A percentile compares a stretch with the other conserved stretches of the same genome.
Evolutionary conservation across 371 early-diverging fungal species (phyloP).

Genomic region (Mucor racemosus): DNA sequence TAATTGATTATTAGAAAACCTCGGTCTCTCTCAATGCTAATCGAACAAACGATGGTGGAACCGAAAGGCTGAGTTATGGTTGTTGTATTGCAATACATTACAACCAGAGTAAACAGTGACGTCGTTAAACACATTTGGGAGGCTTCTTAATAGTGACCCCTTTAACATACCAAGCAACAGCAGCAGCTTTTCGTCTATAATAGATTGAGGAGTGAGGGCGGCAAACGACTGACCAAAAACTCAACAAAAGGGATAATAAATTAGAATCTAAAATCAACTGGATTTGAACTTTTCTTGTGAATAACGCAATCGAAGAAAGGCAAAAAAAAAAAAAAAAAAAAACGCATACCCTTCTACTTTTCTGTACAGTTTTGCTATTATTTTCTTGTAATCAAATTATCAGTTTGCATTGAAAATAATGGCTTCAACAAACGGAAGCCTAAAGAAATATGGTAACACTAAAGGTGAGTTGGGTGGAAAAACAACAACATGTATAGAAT

Average conservation of each 20-base stretch:
- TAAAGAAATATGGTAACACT: slow-evolving; percentile 20
- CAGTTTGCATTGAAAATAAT: slow-evolving; percentile 3
- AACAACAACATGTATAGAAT: neutral
- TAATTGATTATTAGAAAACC: too few relatives aligned
- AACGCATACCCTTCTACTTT: neutral
- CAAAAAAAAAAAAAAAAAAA: neutral
- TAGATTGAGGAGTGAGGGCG: neutral
- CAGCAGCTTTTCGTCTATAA: neutral
- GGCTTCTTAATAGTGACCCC: slow-evolving; percentile 1
- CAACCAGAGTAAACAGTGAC: slow-evolving; percentile 1
- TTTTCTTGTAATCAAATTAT: neutral
- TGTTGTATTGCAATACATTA: too few relatives aligned
- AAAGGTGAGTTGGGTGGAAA: slow-evolving; percentile 15
- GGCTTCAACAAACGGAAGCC: slow-evolving; percentile 17
- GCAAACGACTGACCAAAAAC: neutral
- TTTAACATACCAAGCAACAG: slow-evolving; percentile 8
- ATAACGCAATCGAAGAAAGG: neutral
- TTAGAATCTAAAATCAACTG: neutral
- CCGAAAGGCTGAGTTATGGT: too few relatives aligned
- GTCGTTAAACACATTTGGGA: slow-evolving; percentile 3
- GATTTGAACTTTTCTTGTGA: neutral
- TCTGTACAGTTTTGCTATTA: too few relatives aligned
- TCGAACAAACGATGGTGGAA: too few relatives aligned
- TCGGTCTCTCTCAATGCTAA: too few relatives aligned
- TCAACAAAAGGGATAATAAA: too few relatives aligned